Conservation (phyloP, 148 eudicot genomes). For the Rheum nobile region DNA sequence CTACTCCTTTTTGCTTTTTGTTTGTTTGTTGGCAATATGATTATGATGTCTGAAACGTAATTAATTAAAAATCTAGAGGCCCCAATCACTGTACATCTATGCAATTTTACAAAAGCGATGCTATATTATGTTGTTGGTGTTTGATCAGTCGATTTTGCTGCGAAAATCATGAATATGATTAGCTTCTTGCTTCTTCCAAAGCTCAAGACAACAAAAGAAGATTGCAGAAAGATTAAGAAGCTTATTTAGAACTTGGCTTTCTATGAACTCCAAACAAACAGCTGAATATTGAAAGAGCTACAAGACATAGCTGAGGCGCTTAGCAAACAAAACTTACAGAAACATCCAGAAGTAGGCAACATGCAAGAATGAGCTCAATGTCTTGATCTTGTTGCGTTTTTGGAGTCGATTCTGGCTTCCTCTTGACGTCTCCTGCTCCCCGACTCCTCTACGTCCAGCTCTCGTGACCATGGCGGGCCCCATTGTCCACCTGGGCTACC, state of each 20-base stretch:
- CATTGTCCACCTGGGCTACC: slow-evolving; percentile 26
- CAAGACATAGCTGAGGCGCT: not conserved
- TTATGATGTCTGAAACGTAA: not conserved
- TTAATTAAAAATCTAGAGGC: not conserved
- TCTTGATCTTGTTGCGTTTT: not conserved
- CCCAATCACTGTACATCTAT: not conserved
- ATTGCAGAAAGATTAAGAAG: not conserved
- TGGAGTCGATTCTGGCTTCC: not conserved
- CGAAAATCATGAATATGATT: no score
- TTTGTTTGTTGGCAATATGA: not conserved
- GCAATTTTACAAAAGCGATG: not conserved
- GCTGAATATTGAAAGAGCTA: slow-evolving; percentile 1
- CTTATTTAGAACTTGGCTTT: not conserved
- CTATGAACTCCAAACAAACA: not conserved
- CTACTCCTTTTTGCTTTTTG: not conserved
- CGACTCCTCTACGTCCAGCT: not conserved
- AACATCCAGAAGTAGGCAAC: not conserved
- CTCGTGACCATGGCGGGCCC: slow-evolving; percentile 15
- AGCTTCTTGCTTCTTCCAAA: not conserved
- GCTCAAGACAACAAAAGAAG: not conserved
- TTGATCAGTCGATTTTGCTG: no score
- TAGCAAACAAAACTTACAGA: not conserved
- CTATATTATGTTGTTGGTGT: no score
- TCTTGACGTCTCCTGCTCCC: not conserved
- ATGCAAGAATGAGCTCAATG: not conserved